phyloP scores from a whole-genome alignment of 2,329 filamentous ascomycete genomes.

The Colletotrichum musicola region DNA sequence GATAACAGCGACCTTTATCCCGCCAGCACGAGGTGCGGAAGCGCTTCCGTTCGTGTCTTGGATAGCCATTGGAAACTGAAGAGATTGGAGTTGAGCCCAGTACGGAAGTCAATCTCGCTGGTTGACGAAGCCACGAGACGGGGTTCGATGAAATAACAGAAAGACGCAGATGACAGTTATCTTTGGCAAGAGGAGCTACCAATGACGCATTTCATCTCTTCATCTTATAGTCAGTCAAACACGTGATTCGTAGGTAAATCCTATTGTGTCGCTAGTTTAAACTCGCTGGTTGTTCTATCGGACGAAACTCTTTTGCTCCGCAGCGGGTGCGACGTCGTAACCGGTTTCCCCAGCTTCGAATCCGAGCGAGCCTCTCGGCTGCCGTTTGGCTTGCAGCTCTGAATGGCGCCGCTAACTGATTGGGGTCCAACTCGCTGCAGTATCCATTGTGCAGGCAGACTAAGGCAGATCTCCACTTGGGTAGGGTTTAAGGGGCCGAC shows the following conservation, averaged over 20 bases:
- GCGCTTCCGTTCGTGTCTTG: background rate
- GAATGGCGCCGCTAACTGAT: background rate
- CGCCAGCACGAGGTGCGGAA: background rate
- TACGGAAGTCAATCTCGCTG: background rate
- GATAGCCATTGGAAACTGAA: background rate
- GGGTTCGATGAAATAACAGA: background rate
- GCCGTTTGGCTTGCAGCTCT: background rate
- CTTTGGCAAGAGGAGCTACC: too few relatives aligned
- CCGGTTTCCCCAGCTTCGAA: conserved; percentile 5
- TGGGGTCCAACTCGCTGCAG: too few relatives aligned
- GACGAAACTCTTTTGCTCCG: conserved; percentile 13
- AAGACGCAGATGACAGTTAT: background rate
- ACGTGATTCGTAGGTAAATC: background rate
- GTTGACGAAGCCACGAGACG: background rate
- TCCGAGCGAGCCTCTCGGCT: conserved; percentile 10
- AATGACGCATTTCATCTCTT: background rate
- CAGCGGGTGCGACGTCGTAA: conserved; percentile 10
- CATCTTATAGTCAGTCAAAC: background rate
- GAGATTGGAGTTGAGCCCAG: background rate
- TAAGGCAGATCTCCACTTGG: too few relatives aligned
- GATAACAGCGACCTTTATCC: conserved; percentile 49
- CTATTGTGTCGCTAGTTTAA: background rate
- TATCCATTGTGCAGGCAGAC: too few relatives aligned
- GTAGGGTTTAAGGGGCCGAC: too few relatives aligned
- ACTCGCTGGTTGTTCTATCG: background rate